Conservation (phyloP, 305 asterid species). For the Andrographis paniculata region DNA sequence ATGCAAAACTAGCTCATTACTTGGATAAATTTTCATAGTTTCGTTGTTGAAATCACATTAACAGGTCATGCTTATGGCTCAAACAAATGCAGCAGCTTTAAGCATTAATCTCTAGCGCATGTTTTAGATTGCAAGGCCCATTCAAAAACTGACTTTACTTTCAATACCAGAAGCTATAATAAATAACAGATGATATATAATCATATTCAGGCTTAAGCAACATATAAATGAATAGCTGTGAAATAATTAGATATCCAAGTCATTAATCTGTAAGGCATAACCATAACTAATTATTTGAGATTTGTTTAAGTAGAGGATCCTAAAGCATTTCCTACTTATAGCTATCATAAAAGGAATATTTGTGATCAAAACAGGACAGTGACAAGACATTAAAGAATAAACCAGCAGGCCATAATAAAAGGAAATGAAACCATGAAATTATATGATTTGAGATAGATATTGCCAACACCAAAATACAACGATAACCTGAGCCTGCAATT, state of each 20-base stretch:
- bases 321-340: not conserved
- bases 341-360: not conserved
- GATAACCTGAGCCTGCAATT: conserved; percentile 88
- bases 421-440: not conserved
- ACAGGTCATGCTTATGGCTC: too few species aligned
- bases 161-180: too few species aligned
- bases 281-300: not conserved
- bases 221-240: not conserved
- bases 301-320: not conserved
- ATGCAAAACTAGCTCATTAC: too few species aligned
- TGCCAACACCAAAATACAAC: conserved; percentile 7
- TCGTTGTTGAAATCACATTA: too few species aligned
- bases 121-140: too few species aligned
- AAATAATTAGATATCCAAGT: not conserved
- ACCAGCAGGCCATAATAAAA: not conserved
- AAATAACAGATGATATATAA: too few species aligned
- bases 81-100: too few species aligned
- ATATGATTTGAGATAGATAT: not conserved
- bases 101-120: too few species aligned
- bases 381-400: not conserved
- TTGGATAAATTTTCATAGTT: too few species aligned
- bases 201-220: too few species aligned
- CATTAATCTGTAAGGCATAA: not conserved
- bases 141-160: too few species aligned
- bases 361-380: not conserved